phyloP scores from a whole-genome alignment of 495 filamentous ascomycete genomes.

The Hypoxylon lienhwacheense region DNA sequence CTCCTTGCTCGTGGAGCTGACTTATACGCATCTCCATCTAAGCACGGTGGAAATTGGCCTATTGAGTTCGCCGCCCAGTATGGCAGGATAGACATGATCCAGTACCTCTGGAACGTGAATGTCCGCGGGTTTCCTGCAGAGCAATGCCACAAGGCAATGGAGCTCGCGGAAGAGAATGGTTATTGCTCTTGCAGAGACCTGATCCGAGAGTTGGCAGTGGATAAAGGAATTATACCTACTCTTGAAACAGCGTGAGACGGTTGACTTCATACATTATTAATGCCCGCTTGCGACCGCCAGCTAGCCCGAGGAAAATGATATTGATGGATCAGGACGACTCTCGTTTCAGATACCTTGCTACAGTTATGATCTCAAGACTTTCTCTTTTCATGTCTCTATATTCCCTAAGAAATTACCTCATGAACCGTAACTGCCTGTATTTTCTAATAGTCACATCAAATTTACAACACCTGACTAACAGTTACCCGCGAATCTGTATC shows the following conservation, averaged over 20 bases:
- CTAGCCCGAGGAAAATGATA: not conserved
- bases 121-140: slow-evolving; percentile 8
- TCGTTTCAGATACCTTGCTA: too few species aligned
- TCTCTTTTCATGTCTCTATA: too few species aligned
- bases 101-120: slow-evolving; percentile 44
- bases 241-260: not conserved
- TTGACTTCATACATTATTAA: not conserved
- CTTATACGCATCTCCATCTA: slow-evolving; percentile 21
- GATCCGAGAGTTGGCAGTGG: slow-evolving; percentile 10
- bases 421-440: too few species aligned
- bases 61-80: slow-evolving; percentile 49
- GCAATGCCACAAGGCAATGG: slow-evolving; percentile 24
- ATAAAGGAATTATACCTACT: slow-evolving; percentile 9
- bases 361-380: too few species aligned
- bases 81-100: slow-evolving; percentile 51
- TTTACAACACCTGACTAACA: too few species aligned
- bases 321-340: too few species aligned
- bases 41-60: slow-evolving; percentile 42
- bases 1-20: slow-evolving; percentile 31
- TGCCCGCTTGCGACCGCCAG: not conserved
- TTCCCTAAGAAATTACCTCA: too few species aligned
- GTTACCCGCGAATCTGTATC: slow-evolving; percentile 18
- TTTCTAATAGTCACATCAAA: too few species aligned
- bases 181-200: slow-evolving; percentile 14
- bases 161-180: slow-evolving; percentile 16